Base-by-base conservation (phyloP, 805 yeast species). In the Komagataella populi region DNA sequence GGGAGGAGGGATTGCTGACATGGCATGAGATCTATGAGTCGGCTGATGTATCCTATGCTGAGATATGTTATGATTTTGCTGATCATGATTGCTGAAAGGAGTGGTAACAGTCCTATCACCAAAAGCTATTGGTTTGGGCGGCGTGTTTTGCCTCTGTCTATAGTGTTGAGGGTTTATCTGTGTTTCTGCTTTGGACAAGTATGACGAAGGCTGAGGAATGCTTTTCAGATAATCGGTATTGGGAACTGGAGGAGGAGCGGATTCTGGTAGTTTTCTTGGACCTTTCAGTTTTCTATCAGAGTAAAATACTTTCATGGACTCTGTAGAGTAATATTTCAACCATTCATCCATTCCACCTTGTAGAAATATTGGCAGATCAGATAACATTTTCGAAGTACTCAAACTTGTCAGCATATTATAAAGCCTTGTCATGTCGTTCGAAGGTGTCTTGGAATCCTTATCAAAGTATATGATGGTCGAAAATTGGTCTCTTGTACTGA, bases 301-400 rank as follows among this genome's bases (percentile, higher is more conserved):
- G 39, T 30, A 30, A 14, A 30, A 30, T 6, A 30, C 39, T 30
- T 30, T 30, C 39, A 30, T 30, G 12, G 39, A 14, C 39, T 30
- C 39, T 2, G 39, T 59, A 7, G 62, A 63, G 7, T 63, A 62
- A 7, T 60, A 61, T 44, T 63, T 61, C 16, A 63, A 55, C 79
- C 79, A 74, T 47, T 71, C 68, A 45, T 68, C 70, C 52, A 67
- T 70, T 1, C 79, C 79, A 22, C 80, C 80, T 18, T 67, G 57
- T 23, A 76, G 54, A 43, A 59, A 55, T 30, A 63, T 63, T 18
- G 69, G 69, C 2, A 57, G 52, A 30, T 57, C 53, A 23, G 54
- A 55, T 47, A 60, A 30, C 17, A 44, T 16, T 12, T 22, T 46
- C 10, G 17, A n/a, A 6, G 49, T 36, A 8, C 54, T 50, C 2